phyloP scores from a whole-genome alignment of 2,329 filamentous ascomycete genomes.

The Tolypocladium pustulatum region DNA sequence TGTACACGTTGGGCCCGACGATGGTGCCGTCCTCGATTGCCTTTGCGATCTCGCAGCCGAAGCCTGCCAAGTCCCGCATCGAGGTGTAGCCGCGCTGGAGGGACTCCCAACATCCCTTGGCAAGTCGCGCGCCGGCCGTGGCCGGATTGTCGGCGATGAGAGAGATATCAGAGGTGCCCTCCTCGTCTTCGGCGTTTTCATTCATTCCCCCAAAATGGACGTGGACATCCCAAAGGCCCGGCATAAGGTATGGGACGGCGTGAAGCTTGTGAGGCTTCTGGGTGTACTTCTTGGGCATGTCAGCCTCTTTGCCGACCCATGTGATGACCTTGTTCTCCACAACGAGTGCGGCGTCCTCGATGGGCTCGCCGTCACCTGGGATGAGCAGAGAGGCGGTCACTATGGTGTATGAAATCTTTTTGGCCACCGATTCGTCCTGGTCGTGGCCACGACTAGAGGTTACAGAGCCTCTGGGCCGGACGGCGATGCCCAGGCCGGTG shows the following conservation, averaged over 20 bases:
- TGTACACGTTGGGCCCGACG: constrained; percentile 37
- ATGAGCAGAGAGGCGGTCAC: constrained; percentile 22
- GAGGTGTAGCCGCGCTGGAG: constrained; percentile 37
- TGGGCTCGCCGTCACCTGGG: constrained; percentile 23
- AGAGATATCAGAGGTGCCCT: constrained; percentile 13
- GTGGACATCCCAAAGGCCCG: constrained; percentile 43
- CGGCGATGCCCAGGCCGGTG: constrained; percentile 16
- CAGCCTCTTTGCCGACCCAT: constrained; percentile 21
- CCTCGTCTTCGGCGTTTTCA: constrained; percentile 5
- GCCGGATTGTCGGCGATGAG: constrained; percentile 19
- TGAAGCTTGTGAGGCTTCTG: constrained; percentile 13
- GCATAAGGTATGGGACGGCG: constrained; percentile 32
- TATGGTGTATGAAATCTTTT: constrained; percentile 20
- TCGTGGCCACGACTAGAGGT: neutral
- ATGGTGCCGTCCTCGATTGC: constrained; percentile 32
- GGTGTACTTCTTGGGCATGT: constrained; percentile 20
- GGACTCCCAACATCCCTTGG: constrained; percentile 26
- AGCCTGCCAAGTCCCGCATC: constrained; percentile 36
- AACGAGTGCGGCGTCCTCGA: constrained; percentile 20
- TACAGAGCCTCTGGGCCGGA: constrained; percentile 6
- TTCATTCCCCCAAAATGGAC: constrained; percentile 31
- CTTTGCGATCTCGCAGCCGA: constrained; percentile 28
- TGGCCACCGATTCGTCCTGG: neutral
- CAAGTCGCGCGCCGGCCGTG: constrained; percentile 25
- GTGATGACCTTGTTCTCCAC: constrained; percentile 24